Evolutionary conservation across 345 rosid genomes (phyloP).

Genomic region (Acer yangbiense): DNA sequence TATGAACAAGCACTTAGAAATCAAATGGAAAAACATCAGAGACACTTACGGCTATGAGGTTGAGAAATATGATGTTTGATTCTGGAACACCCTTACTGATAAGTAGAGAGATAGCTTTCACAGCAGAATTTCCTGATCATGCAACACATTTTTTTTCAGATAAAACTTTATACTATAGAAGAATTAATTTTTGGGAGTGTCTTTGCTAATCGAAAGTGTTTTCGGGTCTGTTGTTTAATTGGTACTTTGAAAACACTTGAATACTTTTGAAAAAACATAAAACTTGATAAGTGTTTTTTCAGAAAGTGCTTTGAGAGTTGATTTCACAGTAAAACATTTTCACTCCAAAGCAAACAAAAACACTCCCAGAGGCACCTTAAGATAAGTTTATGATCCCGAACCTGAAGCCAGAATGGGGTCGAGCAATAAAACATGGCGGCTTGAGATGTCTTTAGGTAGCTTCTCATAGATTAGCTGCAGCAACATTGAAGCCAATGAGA

Average conservation of each 20-base stretch:
- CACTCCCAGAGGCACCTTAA: background rate
- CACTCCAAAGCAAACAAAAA: too few species aligned
- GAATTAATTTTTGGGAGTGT: background rate
- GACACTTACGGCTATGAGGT: slow-evolving; percentile 82
- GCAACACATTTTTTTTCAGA: slow-evolving; percentile 14
- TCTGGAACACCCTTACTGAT: slow-evolving; percentile 85
- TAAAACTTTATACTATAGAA: background rate
- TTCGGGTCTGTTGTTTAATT: too few species aligned
- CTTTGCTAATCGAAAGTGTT: too few species aligned
- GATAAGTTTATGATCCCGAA: slow-evolving; percentile 24
- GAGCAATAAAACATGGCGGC: slow-evolving; percentile 77
- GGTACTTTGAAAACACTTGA: too few species aligned
- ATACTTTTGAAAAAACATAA: too few species aligned
- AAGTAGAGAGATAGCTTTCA: slow-evolving; percentile 73
- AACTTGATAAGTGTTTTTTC: background rate
- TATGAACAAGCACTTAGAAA: background rate
- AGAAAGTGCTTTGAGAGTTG: background rate
- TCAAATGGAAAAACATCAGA: background rate
- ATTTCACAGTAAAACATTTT: background rate
- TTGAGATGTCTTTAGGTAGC: slow-evolving; percentile 84
- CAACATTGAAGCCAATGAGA: slow-evolving; percentile 15
- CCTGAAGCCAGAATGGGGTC: slow-evolving; percentile 98
- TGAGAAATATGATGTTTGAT: slow-evolving; percentile 82
- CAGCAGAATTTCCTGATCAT: slow-evolving; percentile 68
- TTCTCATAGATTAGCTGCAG: slow-evolving; percentile 89